A percentile compares a stretch with the other conserved stretches of the same genome.
Evolutionary conservation across 2,329 filamentous ascomycete species (phyloP).

Genomic region (Colletotrichum siamense): DNA sequence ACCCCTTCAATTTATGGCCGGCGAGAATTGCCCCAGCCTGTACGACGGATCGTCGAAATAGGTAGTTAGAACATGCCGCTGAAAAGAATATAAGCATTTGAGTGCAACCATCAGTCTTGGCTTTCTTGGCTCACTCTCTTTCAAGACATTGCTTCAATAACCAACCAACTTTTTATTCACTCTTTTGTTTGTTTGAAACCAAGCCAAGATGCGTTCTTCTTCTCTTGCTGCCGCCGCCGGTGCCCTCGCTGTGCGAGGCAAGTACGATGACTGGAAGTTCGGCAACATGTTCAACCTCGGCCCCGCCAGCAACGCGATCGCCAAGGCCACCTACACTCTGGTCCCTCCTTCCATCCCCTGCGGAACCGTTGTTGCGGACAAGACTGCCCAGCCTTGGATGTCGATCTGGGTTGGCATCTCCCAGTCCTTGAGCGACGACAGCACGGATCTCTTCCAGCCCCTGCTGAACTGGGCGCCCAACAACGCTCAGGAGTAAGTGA

Average conservation of each 20-base stretch:
- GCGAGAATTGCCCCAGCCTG: not conserved
- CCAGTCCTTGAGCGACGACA: not conserved
- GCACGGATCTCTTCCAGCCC: not conserved
- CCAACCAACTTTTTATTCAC: not conserved
- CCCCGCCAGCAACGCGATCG: not conserved
- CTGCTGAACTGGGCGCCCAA: not conserved
- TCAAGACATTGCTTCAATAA: not conserved
- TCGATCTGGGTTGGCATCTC: slow-evolving; percentile 9
- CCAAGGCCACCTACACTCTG: not conserved
- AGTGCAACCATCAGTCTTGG: not conserved
- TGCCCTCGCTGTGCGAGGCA: not conserved
- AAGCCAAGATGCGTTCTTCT: not conserved
- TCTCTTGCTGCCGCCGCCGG: not conserved
- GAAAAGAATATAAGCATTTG: not conserved
- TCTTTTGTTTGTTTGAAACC: not conserved
- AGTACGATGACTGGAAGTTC: slow-evolving; percentile 7
- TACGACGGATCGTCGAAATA: not conserved
- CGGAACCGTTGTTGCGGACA: not conserved
- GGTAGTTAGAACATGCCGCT: not conserved
- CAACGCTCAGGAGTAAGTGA: not conserved
- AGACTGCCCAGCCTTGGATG: not conserved
- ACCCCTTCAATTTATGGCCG: not conserved
- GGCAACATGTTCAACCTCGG: slow-evolving; percentile 4
- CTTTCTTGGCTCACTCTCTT: not conserved
- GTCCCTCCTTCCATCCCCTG: not conserved